These are phyloP conservation scores for Populus hybrid DNA, from an alignment of 441 rosid genomes.

Conservation along the genomic window DNA sequence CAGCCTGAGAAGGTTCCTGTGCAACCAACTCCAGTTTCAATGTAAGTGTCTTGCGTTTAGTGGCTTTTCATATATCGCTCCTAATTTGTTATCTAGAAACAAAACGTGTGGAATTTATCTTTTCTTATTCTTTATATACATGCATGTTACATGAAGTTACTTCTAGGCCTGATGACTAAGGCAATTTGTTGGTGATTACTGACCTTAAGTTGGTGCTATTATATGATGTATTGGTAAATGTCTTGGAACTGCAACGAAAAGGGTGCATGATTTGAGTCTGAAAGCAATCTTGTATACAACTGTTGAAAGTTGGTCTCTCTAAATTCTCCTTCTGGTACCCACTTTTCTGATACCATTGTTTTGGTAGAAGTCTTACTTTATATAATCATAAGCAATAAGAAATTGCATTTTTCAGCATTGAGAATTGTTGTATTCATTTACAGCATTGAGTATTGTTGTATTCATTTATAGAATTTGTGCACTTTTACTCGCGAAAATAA, in stretches of 20 bases:
- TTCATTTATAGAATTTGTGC: neutral
- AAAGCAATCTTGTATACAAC: neutral
- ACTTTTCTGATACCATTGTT: neutral
- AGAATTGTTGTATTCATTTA: neutral
- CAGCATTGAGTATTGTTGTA: neutral
- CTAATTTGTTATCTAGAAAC: neutral
- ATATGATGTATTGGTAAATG: neutral
- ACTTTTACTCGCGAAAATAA: no score
- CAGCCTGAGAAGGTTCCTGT: constrained; percentile 69
- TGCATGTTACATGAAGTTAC: neutral
- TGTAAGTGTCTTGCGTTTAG: constrained; percentile 48
- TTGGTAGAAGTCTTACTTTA: neutral
- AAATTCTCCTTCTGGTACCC: neutral
- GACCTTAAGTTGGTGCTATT: neutral
- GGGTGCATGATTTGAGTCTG: neutral
- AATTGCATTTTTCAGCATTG: neutral
- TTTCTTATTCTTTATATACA: neutral
- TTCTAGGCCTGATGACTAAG: neutral
- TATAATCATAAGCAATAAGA: neutral
- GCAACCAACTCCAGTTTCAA: constrained; percentile 84
- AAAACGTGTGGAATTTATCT: neutral
- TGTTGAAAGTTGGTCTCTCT: neutral
- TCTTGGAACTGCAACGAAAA: neutral
- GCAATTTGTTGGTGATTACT: neutral
- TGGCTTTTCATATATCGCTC: neutral